phyloP scores from a whole-genome alignment of 1,284 basidiomycete genomes.

The Rhodotorula sp. region DNA sequence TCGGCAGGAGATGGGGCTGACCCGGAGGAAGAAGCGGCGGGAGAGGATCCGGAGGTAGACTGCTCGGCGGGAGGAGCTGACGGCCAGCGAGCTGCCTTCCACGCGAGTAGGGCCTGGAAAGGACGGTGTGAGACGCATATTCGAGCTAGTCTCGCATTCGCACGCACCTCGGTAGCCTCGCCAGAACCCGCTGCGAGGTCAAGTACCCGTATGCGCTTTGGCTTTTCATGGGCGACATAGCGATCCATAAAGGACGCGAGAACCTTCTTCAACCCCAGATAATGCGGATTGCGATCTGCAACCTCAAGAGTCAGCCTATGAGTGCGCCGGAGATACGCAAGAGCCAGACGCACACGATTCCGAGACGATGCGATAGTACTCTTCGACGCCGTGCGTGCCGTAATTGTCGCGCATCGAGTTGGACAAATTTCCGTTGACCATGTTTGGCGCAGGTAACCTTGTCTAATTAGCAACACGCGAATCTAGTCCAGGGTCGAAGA shows the following conservation, averaged over 20 bases:
- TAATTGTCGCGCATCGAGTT: constrained; percentile 70
- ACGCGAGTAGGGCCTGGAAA: constrained; percentile 22
- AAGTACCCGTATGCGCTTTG: constrained; percentile 50
- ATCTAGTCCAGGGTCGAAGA: neutral
- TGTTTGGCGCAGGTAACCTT: neutral
- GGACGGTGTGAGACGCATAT: no score
- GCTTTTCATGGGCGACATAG: constrained; percentile 55
- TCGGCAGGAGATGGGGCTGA: neutral
- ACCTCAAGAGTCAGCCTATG: neutral
- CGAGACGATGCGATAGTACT: constrained; percentile 52
- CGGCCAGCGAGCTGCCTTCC: constrained; percentile 32
- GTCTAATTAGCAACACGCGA: no score
- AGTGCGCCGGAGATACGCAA: neutral
- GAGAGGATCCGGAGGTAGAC: neutral
- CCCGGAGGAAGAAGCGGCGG: neutral
- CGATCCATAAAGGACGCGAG: constrained; percentile 49
- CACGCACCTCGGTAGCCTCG: constrained; percentile 49
- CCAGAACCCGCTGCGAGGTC: constrained; percentile 59
- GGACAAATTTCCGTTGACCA: constrained; percentile 17
- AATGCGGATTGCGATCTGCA: constrained; percentile 67
- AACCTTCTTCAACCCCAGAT: constrained; percentile 63
- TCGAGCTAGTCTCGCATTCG: neutral
- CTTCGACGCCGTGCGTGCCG: constrained; percentile 64
- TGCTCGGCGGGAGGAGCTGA: neutral
- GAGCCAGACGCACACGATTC: constrained; percentile 26